Evolutionary conservation across 1,284 basidiomycete species (phyloP).

Genomic region (Leccinum angustisporum): DNA sequence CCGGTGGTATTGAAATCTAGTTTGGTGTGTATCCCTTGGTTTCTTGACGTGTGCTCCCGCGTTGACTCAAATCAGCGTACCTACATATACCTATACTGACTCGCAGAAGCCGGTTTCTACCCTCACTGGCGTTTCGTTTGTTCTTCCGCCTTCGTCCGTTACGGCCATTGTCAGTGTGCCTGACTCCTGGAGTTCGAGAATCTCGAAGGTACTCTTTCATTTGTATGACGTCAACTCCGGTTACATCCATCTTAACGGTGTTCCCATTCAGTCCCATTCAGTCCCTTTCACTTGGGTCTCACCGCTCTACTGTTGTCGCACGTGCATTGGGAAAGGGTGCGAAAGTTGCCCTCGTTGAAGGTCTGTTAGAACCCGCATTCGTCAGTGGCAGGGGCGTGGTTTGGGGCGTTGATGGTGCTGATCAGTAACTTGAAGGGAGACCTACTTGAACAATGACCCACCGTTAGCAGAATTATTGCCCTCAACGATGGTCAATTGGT

Average conservation of each 20-base stretch:
- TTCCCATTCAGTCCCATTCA: constrained; percentile 24
- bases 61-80: too few relatives aligned
- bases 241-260: constrained; percentile 76
- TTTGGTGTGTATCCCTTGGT: constrained; percentile 58
- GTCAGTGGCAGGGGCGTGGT: neutral
- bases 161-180: constrained; percentile 84
- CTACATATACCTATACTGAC: constrained; percentile 61
- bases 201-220: constrained; percentile 81
- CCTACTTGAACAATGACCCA: neutral
- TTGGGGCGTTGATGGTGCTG: constrained; percentile 11
- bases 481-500: constrained; percentile 80
- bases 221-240: constrained; percentile 86
- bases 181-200: constrained; percentile 80
- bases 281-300: constrained; percentile 70
- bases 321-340: constrained; percentile 85
- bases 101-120: constrained; percentile 61
- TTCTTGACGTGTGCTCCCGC: neutral
- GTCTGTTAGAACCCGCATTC: constrained; percentile 75
- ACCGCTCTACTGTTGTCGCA: constrained; percentile 60
- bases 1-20: constrained; percentile 78
- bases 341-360: constrained; percentile 76
- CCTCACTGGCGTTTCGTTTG: constrained; percentile 79
- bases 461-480: constrained; percentile 64
- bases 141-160: constrained; percentile 75
- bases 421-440: constrained; percentile 53